Evolutionary conservation across 2,329 filamentous ascomycete genomes (phyloP).

Genomic region (Ambrosiella cleistominuta): DNA sequence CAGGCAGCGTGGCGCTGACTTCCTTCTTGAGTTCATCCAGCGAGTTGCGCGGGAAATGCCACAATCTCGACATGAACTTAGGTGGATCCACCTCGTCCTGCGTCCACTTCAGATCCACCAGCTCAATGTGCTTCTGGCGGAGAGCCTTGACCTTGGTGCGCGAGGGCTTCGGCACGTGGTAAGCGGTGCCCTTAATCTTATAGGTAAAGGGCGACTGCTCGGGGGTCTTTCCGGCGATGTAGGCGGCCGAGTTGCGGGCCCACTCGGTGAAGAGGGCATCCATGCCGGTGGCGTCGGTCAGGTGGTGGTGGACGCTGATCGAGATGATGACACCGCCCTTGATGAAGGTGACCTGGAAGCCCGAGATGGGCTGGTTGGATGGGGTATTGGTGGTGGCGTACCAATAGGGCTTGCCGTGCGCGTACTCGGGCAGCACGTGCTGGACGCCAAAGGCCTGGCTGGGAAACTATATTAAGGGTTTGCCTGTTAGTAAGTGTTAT

Average conservation of each 20-base stretch:
- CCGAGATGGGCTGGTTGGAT: not conserved
- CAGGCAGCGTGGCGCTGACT: not conserved
- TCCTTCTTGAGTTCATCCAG: slow-evolving; percentile 3
- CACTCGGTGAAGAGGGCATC: slow-evolving; percentile 1
- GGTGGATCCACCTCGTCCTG: not conserved
- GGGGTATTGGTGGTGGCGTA: not conserved
- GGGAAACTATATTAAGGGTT: slow-evolving; percentile 2
- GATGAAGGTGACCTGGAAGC: slow-evolving; percentile 8
- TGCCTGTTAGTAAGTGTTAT: not conserved
- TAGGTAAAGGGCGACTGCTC: not conserved
- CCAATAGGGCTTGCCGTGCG: not conserved
- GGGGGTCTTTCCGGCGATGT: not conserved
- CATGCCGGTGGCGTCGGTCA: slow-evolving; percentile 5
- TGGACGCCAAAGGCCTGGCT: not conserved
- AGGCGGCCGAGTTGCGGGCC: not conserved
- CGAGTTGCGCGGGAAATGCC: slow-evolving; percentile 3
- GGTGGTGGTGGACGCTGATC: not conserved
- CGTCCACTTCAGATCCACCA: not conserved
- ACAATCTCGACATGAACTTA: slow-evolving; percentile 5
- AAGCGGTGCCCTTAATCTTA: slow-evolving; percentile 1
- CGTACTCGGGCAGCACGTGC: not conserved
- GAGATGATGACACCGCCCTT: slow-evolving; percentile 4
- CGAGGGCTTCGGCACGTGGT: slow-evolving; percentile 5
- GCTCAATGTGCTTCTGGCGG: not conserved
- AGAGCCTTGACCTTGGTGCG: not conserved